Percentiles rank a stretch among this genome's conserved stretches.
These are phyloP conservation scores for Arabidopsis hybrid DNA, from an alignment of 441 rosid species.

Conservation along the genomic window DNA sequence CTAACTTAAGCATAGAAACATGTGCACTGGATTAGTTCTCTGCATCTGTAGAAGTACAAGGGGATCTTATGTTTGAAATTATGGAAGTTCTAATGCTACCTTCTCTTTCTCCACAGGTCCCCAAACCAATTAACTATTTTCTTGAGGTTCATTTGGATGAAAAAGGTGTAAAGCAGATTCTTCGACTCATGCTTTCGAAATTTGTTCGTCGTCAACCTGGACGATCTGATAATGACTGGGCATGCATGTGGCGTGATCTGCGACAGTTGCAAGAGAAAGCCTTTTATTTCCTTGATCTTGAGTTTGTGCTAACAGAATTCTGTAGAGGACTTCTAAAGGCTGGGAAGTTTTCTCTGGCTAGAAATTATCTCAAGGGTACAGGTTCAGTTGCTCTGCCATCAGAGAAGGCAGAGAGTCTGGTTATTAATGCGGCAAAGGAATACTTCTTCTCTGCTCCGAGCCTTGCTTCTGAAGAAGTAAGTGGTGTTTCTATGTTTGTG, in stretches of 20 bases:
- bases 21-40: slow-evolving; percentile 13
- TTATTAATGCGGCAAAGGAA: slow-evolving; percentile 94
- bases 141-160: slow-evolving; percentile 84
- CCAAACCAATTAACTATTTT: slow-evolving; percentile 86
- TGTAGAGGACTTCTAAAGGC: slow-evolving; percentile 98
- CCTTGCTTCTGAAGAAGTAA: slow-evolving; percentile 88
- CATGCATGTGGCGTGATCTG: slow-evolving; percentile 98
- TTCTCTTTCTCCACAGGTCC: slow-evolving; percentile 65
- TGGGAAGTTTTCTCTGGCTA: slow-evolving; percentile 97
- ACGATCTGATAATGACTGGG: slow-evolving; percentile 97
- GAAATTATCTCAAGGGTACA: slow-evolving; percentile 95
- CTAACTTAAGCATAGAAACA: no score
- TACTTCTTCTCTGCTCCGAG: slow-evolving; percentile 96
- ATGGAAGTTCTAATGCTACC: slow-evolving; percentile 30
- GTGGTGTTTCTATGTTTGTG: slow-evolving; percentile 42
- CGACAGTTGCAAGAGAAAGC: slow-evolving; percentile 87
- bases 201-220: slow-evolving; percentile 86
- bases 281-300: slow-evolving; percentile 89
- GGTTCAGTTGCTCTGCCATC: slow-evolving; percentile 80
- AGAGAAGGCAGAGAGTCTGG: slow-evolving; percentile 94
- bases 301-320: slow-evolving; percentile 89
- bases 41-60: slow-evolving; percentile 19
- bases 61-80: slow-evolving; percentile 16
- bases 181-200: slow-evolving; percentile 95
- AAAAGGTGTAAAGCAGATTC: slow-evolving; percentile 90